Evolutionary conservation across 2,329 filamentous ascomycete species (phyloP).

Genomic region (Cercospora citrullina): DNA sequence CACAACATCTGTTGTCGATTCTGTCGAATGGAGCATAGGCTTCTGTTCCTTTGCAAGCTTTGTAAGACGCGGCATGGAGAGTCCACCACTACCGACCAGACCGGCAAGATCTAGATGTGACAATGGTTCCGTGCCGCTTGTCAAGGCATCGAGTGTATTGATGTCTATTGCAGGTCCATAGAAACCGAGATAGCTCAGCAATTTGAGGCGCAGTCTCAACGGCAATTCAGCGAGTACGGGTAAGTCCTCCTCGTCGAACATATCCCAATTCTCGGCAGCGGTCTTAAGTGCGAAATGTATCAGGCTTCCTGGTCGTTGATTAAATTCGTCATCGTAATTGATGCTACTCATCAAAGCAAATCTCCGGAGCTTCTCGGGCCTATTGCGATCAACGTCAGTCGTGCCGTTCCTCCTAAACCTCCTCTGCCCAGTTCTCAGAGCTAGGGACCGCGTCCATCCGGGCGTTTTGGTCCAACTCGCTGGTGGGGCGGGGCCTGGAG

Average conservation of each 20-base stretch:
- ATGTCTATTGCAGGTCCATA: slow-evolving; percentile 50
- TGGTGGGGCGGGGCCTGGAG: slow-evolving; percentile 49
- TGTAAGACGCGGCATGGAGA: slow-evolving; percentile 45
- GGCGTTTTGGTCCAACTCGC: slow-evolving; percentile 47
- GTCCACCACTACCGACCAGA: slow-evolving; percentile 48
- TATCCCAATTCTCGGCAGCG: slow-evolving; percentile 58
- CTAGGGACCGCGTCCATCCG: slow-evolving; percentile 27
- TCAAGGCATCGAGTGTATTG: slow-evolving; percentile 53
- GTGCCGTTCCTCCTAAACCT: slow-evolving; percentile 13
- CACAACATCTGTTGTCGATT: slow-evolving; percentile 22
- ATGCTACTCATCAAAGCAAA: slow-evolving; percentile 30
- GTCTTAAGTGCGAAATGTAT: slow-evolving; percentile 54
- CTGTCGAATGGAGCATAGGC: background rate
- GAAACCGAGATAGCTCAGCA: slow-evolving; percentile 58
- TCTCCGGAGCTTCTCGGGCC: slow-evolving; percentile 30
- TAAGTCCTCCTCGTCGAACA: slow-evolving; percentile 59
- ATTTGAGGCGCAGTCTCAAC: slow-evolving; percentile 50
- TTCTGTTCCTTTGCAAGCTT: slow-evolving; percentile 47
- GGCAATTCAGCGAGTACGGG: slow-evolving; percentile 56
- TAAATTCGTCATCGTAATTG: background rate
- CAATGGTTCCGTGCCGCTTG: slow-evolving; percentile 50
- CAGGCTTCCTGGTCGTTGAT: slow-evolving; percentile 43
- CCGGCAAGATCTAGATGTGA: slow-evolving; percentile 55
- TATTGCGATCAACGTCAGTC: slow-evolving; percentile 28
- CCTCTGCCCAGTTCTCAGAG: slow-evolving; percentile 24